These are phyloP conservation scores for Paramecium caudatum DNA, from an alignment of 73 alveolate species.

Conservation along the genomic window DNA sequence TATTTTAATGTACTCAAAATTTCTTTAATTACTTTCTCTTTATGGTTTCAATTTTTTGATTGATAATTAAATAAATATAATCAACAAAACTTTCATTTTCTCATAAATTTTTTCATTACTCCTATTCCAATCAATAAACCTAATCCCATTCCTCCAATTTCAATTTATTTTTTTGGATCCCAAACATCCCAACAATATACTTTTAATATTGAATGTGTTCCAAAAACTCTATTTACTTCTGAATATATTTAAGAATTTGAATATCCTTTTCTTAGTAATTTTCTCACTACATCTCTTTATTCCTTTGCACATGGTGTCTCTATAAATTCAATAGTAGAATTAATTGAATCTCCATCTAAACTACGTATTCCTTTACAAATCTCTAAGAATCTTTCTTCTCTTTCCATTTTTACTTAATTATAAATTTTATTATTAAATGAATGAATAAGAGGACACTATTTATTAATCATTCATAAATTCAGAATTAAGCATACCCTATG, in stretches of 20 bases:
- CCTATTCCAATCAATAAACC: neutral
- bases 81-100: neutral
- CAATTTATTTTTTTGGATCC: neutral
- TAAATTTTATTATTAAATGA: neutral
- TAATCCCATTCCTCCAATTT: neutral
- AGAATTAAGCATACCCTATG: constrained; percentile 7
- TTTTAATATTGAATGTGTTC: constrained; percentile 42
- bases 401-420: constrained; percentile 61
- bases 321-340: constrained; percentile 44
- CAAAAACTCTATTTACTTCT: constrained; percentile 59
- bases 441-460: constrained; percentile 29
- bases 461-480: constrained; percentile 22
- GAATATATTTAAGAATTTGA: constrained; percentile 22
- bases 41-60: neutral
- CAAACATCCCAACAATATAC: constrained; percentile 14
- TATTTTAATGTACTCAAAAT: neutral
- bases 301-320: constrained; percentile 53
- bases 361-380: constrained; percentile 48
- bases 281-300: constrained; percentile 29
- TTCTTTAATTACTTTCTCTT: constrained; percentile 12
- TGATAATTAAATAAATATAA: neutral
- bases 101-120: neutral
- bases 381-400: constrained; percentile 40
- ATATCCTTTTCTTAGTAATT: constrained; percentile 13
- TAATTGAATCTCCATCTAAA: constrained; percentile 55